phyloP scores from a whole-genome alignment of 192 early-diverging fungal species.

The Umbelopsis isabellina region DNA sequence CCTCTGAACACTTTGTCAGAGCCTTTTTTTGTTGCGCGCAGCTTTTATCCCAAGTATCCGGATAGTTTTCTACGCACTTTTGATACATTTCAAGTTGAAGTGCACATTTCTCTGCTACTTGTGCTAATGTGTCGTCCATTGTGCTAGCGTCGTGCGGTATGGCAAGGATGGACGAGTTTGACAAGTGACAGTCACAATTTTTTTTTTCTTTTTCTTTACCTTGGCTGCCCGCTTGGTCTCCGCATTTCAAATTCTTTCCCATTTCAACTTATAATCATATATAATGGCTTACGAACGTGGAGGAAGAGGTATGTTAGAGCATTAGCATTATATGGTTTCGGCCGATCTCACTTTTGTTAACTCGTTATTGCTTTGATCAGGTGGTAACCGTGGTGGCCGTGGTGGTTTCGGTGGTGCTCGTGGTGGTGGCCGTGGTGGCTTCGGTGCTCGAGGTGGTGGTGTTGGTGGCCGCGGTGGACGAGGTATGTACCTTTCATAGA shows the following conservation, averaged over 20 bases:
- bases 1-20: constrained; percentile 60
- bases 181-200: constrained; percentile 8
- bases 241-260: constrained; percentile 5
- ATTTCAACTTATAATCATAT: not conserved
- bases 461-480: constrained; percentile 9
- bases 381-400: constrained; percentile 15
- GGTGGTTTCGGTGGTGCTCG: constrained; percentile 2
- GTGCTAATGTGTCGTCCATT: constrained; percentile 57
- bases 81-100: constrained; percentile 59
- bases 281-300: constrained; percentile 19
- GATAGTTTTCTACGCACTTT: constrained; percentile 56
- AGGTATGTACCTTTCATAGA: not conserved
- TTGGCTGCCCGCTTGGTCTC: constrained; percentile 16
- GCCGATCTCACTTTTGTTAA: not conserved
- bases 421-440: constrained; percentile 18
- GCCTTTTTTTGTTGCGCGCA: constrained; percentile 59
- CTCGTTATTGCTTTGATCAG: not conserved
- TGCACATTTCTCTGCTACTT: constrained; percentile 61
- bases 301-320: constrained; percentile 4
- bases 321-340: not conserved
- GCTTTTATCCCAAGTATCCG: constrained; percentile 55
- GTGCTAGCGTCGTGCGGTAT: not conserved
- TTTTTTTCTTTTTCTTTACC: constrained; percentile 9
- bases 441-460: constrained; percentile 18
- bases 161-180: not conserved